Conservation (phyloP, 179 eudicot species). For the Silene noctiflora region DNA sequence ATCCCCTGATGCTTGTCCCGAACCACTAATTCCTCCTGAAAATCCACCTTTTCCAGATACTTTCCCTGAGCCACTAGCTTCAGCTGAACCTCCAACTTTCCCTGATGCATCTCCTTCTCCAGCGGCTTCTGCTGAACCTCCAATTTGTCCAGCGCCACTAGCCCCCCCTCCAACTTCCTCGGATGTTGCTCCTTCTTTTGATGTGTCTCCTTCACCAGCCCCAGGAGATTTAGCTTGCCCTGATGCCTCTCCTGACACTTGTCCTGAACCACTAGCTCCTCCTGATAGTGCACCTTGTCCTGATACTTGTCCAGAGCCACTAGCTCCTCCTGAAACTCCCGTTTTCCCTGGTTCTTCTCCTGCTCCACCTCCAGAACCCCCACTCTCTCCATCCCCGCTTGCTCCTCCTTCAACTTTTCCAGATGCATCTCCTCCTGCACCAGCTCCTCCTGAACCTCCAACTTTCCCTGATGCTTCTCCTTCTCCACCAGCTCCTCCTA, state of each 20-base stretch:
- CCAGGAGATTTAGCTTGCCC: not conserved
- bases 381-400: no score
- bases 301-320: not conserved
- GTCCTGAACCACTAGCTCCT: not conserved
- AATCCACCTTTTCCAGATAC: not conserved
- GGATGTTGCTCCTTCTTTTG: no score
- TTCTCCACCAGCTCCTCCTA: not conserved
- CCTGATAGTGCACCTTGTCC: not conserved
- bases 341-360: not conserved
- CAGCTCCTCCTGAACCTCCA: not conserved
- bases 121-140: not conserved
- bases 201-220: no score
- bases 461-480: not conserved
- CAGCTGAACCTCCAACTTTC: not conserved
- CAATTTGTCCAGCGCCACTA: not conserved
- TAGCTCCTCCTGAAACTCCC: not conserved
- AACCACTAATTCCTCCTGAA: not conserved
- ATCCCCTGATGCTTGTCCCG: conserved; percentile 4
- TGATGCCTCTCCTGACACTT: not conserved
- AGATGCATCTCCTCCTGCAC: not conserved
- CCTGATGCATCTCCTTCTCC: not conserved
- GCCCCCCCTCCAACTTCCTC: not conserved
- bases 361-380: no score
- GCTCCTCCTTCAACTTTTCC: not conserved
- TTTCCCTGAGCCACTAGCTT: not conserved